A percentile compares a stretch with the other conserved stretches of the same genome.
phyloP scores from a whole-genome alignment of 2,329 filamentous ascomycete genomes.

The Grosmannia clavigera region DNA sequence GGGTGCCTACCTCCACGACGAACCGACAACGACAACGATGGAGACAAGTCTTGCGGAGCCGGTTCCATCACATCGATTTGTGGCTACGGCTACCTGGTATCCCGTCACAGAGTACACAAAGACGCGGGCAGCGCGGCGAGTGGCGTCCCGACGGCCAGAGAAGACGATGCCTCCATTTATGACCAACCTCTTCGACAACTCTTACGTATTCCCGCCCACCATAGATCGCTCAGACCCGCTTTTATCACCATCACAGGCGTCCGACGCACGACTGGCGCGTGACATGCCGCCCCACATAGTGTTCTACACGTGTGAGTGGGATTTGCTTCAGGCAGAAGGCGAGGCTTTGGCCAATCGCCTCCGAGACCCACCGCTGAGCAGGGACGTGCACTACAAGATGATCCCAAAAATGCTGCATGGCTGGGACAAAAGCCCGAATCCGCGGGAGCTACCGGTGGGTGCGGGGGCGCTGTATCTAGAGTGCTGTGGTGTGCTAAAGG shows the following conservation, averaged over 20 bases:
- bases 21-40: constrained; percentile 7
- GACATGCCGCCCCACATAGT: constrained; percentile 40
- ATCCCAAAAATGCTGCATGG: constrained; percentile 47
- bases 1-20: constrained; percentile 8
- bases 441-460: constrained; percentile 35
- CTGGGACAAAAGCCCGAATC: constrained; percentile 57
- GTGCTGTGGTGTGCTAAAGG: constrained; percentile 26
- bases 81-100: constrained; percentile 41
- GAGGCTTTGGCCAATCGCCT: constrained; percentile 9
- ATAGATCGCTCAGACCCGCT: constrained; percentile 36
- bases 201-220: constrained; percentile 41
- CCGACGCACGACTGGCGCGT: constrained; percentile 33
- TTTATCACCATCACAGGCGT: constrained; percentile 45
- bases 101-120: constrained; percentile 50
- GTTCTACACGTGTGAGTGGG: constrained; percentile 45
- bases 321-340: constrained; percentile 20
- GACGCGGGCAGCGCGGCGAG: constrained; percentile 41
- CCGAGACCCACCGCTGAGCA: constrained; percentile 35
- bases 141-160: constrained; percentile 40
- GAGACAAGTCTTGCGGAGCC: not conserved
- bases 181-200: constrained; percentile 51
- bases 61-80: constrained; percentile 31
- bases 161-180: constrained; percentile 44
- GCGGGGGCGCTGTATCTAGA: constrained; percentile 41
- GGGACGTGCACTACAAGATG: constrained; percentile 45